Percentiles rank a stretch among this genome's conserved stretches.
Conservation (phyloP, 768 basidiomycete species). For the Lactifluus piperatus region DNA sequence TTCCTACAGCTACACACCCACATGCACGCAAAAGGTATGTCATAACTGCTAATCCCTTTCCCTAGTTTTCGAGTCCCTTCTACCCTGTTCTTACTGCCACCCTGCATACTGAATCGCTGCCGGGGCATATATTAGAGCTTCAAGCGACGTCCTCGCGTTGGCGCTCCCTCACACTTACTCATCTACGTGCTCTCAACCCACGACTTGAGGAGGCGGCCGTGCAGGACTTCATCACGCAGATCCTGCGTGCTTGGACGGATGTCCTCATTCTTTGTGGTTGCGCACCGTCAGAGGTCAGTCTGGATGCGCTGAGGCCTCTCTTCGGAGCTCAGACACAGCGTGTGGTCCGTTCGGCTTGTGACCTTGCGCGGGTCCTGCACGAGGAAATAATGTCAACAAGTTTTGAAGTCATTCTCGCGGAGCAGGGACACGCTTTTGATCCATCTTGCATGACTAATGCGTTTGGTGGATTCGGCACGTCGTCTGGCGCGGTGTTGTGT, state of each 20-base stretch:
- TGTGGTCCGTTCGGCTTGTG: conserved; percentile 55
- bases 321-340: conserved; percentile 56
- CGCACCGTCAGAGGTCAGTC: conserved; percentile 21
- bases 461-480: conserved; percentile 50
- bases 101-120: conserved; percentile 6
- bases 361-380: conserved; percentile 51
- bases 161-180: conserved; percentile 62
- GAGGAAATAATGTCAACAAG: conserved; percentile 74
- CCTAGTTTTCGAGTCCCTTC: conserved; percentile 18
- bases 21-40: conserved; percentile 47
- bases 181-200: conserved; percentile 61
- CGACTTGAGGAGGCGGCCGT: conserved; percentile 55
- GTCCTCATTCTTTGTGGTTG: conserved; percentile 59
- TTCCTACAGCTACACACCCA: conserved; percentile 52
- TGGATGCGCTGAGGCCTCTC: conserved; percentile 35
- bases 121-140: conserved; percentile 39
- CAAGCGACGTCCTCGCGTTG: conserved; percentile 74
- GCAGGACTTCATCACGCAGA: conserved; percentile 66
- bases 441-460: conserved; percentile 47
- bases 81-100: conserved; percentile 15
- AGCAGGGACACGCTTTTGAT: conserved; percentile 44
- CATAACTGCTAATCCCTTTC: neutral
- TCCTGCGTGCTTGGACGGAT: conserved; percentile 63
- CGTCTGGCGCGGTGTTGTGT: conserved; percentile 40
- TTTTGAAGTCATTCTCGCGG: conserved; percentile 60